Base-by-base conservation (phyloP, 495 filamentous ascomycete genomes). In the Gamarada debralockiae region DNA sequence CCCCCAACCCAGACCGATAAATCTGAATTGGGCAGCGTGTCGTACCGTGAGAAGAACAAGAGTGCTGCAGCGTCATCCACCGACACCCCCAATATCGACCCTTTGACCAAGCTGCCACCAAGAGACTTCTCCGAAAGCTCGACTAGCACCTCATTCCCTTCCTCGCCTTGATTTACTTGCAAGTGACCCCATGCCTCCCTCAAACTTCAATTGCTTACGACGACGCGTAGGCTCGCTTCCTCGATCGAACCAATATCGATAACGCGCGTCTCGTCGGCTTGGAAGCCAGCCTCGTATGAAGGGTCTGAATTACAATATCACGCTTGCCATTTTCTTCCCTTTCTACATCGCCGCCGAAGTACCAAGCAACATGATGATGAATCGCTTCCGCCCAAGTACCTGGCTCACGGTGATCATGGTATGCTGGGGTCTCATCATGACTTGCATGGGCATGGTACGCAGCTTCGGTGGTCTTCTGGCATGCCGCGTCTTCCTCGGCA, bases 401-500 rank as follows among this genome's bases (percentile, higher is more conserved):
- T 84, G 79, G 80, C 62, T 83, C 39, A 75, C 82, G 0, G 70
- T 75, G 12, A 81, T 90, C 27, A 55, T 60, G 92, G 29, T 80
- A 18, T 56, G 67, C 15, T 86, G 81, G 81, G 81, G 78, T 3
- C 56, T 66, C 15, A 53, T 67, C 25, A 62, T 56, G 48, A 73
- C 84, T 15, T 81, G 81, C 54, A 89, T 95, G 70, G 93, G 92
- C 2, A 67, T 96, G 3, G 67, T 78, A 27, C 58, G 73, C 24
- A 70, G 50, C 5, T 90, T 87, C 57, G 84, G 85, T 50, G 85
- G 85, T 2, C 68, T 89, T 0, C 72, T 90, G 2, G 84, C 83
- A 0, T 55, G 51, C 44, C 76, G 84, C 3, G 70, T 80, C 25
- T 62, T 86, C 8, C 66, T 87, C 22, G 84, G 84, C 17, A 37